phyloP scores from a whole-genome alignment of 2,329 filamentous ascomycete species.

The Claviceps monticola region DNA sequence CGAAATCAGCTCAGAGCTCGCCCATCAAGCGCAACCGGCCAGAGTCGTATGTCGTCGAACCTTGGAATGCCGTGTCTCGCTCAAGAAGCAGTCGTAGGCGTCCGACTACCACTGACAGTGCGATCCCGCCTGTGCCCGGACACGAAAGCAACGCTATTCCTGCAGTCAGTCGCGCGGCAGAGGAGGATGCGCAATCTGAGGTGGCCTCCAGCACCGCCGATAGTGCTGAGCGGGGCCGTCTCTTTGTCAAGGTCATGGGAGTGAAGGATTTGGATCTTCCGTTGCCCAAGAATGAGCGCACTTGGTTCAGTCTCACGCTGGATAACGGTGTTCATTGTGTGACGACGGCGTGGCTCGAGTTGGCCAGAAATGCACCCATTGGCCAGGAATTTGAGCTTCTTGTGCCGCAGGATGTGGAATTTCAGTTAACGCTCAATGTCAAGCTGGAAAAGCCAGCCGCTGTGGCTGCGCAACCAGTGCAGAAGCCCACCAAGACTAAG shows the following conservation, averaged over 20 bases:
- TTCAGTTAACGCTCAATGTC: slow-evolving; percentile 91
- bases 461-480: slow-evolving; percentile 35
- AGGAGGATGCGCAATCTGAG: slow-evolving; percentile 50
- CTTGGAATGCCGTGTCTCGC: slow-evolving; percentile 76
- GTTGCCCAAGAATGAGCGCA: slow-evolving; percentile 77
- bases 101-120: slow-evolving; percentile 31
- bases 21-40: slow-evolving; percentile 65
- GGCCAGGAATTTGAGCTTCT: slow-evolving; percentile 97
- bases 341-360: slow-evolving; percentile 87
- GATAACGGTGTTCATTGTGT: slow-evolving; percentile 97
- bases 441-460: slow-evolving; percentile 75
- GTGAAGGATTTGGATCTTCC: slow-evolving; percentile 92
- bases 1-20: slow-evolving; percentile 52
- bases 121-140: slow-evolving; percentile 72
- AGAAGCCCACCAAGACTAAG: slow-evolving; percentile 55
- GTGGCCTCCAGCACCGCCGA: slow-evolving; percentile 53
- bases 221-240: slow-evolving; percentile 70
- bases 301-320: slow-evolving; percentile 91
- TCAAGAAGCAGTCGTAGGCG: slow-evolving; percentile 49
- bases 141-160: slow-evolving; percentile 66
- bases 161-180: slow-evolving; percentile 49
- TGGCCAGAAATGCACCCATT: slow-evolving; percentile 84
- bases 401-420: slow-evolving; percentile 94
- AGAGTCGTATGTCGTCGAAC: slow-evolving; percentile 91
- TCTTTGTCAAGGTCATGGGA: slow-evolving; percentile 98